phyloP scores from a whole-genome alignment of 140 eudicot species.

The Ambrosia hybrid region DNA sequence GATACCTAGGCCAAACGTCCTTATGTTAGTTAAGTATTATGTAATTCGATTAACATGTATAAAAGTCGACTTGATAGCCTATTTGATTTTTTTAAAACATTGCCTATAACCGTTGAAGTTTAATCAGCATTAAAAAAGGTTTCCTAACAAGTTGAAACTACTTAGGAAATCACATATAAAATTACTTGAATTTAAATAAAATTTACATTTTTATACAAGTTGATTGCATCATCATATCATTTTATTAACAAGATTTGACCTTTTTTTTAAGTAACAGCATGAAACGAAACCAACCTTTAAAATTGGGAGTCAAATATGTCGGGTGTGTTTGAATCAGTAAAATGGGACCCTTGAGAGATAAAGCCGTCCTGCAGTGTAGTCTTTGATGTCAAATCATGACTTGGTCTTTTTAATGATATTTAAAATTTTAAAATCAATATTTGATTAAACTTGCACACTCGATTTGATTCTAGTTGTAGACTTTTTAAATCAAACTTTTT shows the following conservation, averaged over 20 bases:
- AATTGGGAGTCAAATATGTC: constrained; percentile 33
- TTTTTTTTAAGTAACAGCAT: constrained; percentile 8
- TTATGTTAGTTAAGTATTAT: too few species aligned
- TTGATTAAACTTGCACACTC: not conserved
- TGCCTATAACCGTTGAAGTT: too few species aligned
- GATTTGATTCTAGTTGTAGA: constrained; percentile 5
- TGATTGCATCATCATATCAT: not conserved
- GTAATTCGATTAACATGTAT: too few species aligned
- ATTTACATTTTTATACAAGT: not conserved
- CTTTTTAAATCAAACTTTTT: not conserved
- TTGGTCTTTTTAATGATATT: constrained; percentile 28
- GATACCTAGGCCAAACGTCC: too few species aligned
- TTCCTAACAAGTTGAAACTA: too few species aligned
- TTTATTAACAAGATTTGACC: not conserved
- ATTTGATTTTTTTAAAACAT: too few species aligned
- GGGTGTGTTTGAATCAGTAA: constrained; percentile 32
- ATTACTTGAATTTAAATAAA: not conserved
- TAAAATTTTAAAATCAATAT: not conserved
- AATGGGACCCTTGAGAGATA: constrained; percentile 9
- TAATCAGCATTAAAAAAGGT: too few species aligned
- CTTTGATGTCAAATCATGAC: constrained; percentile 29
- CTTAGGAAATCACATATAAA: not conserved
- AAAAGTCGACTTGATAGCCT: too few species aligned
- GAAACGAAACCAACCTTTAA: constrained; percentile 21
- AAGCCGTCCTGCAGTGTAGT: not conserved